These are phyloP conservation scores for Erythrophleum ivorense DNA, from an alignment of 331 rosid genomes.

Conservation along the genomic window DNA sequence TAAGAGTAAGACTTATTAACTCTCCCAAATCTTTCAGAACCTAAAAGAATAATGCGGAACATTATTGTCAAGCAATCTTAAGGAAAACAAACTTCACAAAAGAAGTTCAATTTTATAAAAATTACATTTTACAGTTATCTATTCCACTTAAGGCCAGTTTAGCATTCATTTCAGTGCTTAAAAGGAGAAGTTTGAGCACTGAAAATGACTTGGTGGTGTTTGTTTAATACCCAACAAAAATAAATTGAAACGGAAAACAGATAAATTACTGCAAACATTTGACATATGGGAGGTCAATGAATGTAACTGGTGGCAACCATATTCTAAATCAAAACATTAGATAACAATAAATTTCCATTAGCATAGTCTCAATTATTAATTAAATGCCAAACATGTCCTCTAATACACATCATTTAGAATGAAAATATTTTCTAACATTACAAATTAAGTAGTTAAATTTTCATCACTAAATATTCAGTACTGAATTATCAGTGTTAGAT, in stretches of 20 bases:
- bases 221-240: neutral
- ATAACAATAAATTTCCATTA: neutral
- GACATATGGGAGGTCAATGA: neutral
- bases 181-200: neutral
- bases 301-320: neutral
- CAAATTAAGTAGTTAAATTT: neutral
- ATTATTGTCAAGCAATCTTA: constrained; percentile 33
- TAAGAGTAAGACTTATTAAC: constrained; percentile 76
- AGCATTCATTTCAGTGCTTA: neutral
- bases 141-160: constrained; percentile 6
- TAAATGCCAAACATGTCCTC: neutral
- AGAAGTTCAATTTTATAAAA: constrained; percentile 8
- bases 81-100: constrained; percentile 23
- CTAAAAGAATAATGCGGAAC: constrained; percentile 55
- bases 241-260: neutral
- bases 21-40: constrained; percentile 92
- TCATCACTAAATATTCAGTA: neutral
- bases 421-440: neutral
- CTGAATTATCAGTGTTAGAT: neutral
- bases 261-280: neutral
- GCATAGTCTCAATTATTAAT: neutral
- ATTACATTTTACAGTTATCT: neutral
- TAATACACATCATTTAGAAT: neutral
- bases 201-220: neutral
- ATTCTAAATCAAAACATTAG: neutral